Evolutionary conservation across 208 protist genomes (phyloP).

Genomic region (Borovskyia barvae): DNA sequence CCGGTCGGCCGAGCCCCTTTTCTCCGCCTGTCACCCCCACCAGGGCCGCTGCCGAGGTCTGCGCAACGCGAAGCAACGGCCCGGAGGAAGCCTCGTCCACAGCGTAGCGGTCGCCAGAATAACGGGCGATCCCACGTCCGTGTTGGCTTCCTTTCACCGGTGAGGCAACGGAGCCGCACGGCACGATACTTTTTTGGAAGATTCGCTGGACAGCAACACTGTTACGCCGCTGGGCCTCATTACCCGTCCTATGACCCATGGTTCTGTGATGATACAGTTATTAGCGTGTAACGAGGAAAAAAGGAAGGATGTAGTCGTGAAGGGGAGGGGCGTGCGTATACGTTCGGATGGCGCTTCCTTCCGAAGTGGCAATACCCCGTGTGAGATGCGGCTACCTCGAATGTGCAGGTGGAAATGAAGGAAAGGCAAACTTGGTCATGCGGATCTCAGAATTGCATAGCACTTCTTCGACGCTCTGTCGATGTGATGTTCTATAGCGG

Average conservation of each 20-base stretch:
- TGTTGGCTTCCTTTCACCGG: neutral
- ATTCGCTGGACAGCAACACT: slow-evolving; percentile 41
- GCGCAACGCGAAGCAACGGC: slow-evolving; percentile 3
- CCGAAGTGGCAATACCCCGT: no score
- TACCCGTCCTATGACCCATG: neutral
- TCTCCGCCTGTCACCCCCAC: slow-evolving; percentile 4
- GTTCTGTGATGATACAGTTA: no score
- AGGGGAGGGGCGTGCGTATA: no score
- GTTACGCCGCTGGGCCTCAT: slow-evolving; percentile 38
- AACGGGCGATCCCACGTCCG: neutral
- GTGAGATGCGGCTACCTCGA: no score
- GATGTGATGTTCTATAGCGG: no score
- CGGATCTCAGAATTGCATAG: no score
- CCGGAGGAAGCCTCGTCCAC: neutral
- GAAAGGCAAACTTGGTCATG: no score
- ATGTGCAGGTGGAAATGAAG: no score
- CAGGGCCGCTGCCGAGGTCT: slow-evolving; percentile 19
- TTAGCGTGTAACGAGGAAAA: no score
- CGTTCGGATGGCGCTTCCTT: no score
- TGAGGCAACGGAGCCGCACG: neutral
- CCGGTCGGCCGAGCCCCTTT: slow-evolving; percentile 5
- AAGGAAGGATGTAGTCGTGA: no score
- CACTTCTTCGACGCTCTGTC: no score
- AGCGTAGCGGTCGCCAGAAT: neutral
- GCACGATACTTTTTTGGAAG: slow-evolving; percentile 14